Conservation (phyloP, 2,329 filamentous ascomycete genomes). For the Scytalidium lignicola region DNA sequence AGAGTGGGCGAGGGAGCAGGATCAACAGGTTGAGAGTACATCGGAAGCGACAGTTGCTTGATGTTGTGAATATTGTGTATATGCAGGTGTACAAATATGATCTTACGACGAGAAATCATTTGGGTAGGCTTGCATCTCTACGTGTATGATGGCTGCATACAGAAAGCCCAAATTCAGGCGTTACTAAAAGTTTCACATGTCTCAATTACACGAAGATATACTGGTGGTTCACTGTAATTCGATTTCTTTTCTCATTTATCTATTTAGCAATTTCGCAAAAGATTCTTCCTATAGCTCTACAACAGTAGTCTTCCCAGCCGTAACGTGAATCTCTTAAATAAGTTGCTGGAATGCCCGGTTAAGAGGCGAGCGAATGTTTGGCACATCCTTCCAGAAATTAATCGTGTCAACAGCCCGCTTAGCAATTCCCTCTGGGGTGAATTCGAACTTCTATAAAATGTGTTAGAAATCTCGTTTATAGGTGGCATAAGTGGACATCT, state of each 20-base stretch:
- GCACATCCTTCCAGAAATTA: constrained; percentile 93
- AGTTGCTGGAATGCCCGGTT: constrained; percentile 98
- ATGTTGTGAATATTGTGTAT: neutral
- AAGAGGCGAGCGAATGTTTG: constrained; percentile 87
- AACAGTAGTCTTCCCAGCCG: neutral
- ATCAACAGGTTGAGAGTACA: constrained; percentile 1
- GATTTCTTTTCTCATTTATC: neutral
- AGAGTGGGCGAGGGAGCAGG: constrained; percentile 40
- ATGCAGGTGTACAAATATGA: neutral
- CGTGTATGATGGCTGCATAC: too few relatives aligned
- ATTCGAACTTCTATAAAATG: constrained; percentile 83
- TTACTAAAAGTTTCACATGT: too few relatives aligned
- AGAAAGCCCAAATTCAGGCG: too few relatives aligned
- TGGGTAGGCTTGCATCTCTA: neutral
- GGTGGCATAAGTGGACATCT: constrained; percentile 26
- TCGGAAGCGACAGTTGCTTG: neutral
- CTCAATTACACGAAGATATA: too few relatives aligned
- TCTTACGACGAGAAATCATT: neutral
- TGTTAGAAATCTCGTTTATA: constrained; percentile 31
- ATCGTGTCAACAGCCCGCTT: constrained; percentile 91
- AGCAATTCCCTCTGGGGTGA: constrained; percentile 92
- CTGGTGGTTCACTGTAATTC: too few relatives aligned
- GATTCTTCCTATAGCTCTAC: neutral
- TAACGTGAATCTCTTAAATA: constrained; percentile 56
- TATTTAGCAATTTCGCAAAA: neutral